Evolutionary conservation across 768 basidiomycete genomes (phyloP).

Genomic region (Hygrophoropsis aurantiaca): DNA sequence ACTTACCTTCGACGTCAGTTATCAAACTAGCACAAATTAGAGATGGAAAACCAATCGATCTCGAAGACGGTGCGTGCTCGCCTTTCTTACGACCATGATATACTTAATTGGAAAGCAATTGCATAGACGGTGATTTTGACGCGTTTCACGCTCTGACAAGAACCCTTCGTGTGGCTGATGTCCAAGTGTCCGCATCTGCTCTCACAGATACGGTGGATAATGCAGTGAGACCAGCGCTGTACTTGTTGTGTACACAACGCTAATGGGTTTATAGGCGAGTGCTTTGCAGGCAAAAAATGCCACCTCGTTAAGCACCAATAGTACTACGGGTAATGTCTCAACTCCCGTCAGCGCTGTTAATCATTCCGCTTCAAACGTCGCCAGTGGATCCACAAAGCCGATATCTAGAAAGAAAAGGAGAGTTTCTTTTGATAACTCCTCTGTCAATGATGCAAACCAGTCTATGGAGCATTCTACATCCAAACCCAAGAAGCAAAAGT

Average conservation of each 20-base stretch:
- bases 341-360: too few species aligned
- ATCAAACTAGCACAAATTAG: conserved; percentile 53
- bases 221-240: conserved; percentile 10
- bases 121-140: conserved; percentile 75
- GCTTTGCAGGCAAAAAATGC: conserved; percentile 24
- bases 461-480: too few species aligned
- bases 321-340: too few species aligned
- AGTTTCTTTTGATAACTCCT: too few species aligned
- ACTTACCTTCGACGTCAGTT: conserved; percentile 37
- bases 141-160: conserved; percentile 57
- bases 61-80: conserved; percentile 70
- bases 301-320: not conserved
- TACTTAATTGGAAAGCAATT: not conserved
- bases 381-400: too few species aligned
- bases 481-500: too few species aligned
- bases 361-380: too few species aligned
- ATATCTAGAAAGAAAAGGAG: too few species aligned
- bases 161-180: conserved; percentile 35
- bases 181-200: conserved; percentile 29
- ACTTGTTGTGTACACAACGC: not conserved
- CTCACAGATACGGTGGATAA: not conserved
- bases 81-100: conserved; percentile 1
- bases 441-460: too few species aligned
- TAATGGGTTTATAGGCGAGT: not conserved
- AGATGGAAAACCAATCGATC: conserved; percentile 52